Evolutionary conservation across 257 asterid genomes (phyloP), one percentile per base, ranked within the genome.

Genomic region (Anisodus tanguticus): DNA sequence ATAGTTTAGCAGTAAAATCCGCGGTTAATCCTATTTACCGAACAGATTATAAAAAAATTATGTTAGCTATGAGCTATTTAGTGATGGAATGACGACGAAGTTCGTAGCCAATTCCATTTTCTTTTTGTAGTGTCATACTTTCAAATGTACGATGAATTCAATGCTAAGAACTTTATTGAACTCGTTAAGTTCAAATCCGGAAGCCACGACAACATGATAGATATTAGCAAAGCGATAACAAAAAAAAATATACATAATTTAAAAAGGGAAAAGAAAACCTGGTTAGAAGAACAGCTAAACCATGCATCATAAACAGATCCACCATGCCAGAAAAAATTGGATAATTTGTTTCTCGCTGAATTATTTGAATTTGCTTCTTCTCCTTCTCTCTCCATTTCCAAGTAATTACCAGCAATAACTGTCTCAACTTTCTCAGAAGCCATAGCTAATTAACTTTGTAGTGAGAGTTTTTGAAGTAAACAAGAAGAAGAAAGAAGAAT

Each of bases 241-340:
- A 3, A 68, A 5, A 5, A 13, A 1, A 63, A 19, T 16, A 59
- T 5, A 59, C 6, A 17, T 5, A 59, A 16, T 16, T 59, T 5
- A 62, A 62, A 19, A 19, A 19, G 5, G 11, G 4, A 5, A 26
- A 45, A 74, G 13, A 7, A 13, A 79, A 84, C 98, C 97, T 95
- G 97, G 85, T 91, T 94, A 45, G 97, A 94, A 88, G 98, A 86
- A 81, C 98, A 94, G 83, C 98, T 94, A 83, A 95, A 95, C 98
- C 98, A 95, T 83, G 98, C 98, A 92, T 95, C 98, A 88, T 95
- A 95, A 64, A 94, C 95, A 17, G 98, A 95, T 37, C 98, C 98
- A 77, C 98, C 98, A 87, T 95, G 93, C 98, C 98, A 94, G 67
- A 94, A 92, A 11, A 94, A 47, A 22, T 85, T 92, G 1, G 95